These are phyloP conservation scores for Pyrenopolyporus hunteri DNA, from an alignment of 495 filamentous ascomycete genomes.

Conservation along the genomic window DNA sequence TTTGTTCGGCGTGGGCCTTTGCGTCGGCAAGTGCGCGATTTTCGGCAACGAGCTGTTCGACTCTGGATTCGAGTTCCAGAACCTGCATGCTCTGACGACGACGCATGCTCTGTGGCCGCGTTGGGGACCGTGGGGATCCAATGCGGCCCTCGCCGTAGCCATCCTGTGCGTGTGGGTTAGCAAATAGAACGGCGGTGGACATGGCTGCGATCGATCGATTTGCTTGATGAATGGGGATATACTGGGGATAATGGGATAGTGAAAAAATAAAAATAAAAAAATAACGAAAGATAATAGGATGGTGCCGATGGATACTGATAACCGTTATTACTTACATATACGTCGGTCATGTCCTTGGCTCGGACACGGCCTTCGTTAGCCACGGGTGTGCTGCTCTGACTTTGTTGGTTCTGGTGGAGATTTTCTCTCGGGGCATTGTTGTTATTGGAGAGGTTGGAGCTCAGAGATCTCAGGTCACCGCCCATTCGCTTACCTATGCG, in stretches of 20 bases:
- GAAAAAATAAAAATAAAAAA: background rate
- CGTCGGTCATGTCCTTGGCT: conserved; percentile 85
- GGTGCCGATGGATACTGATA: background rate
- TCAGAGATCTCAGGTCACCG: conserved; percentile 79
- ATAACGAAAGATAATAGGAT: background rate
- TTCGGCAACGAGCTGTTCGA: conserved; percentile 82
- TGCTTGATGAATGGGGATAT: background rate
- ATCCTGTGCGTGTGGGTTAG: conserved; percentile 64
- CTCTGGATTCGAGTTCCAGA: conserved; percentile 73
- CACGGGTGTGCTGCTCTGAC: conserved; percentile 66
- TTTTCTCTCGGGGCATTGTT: conserved; percentile 36
- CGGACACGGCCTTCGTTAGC: conserved; percentile 87
- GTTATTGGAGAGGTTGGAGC: conserved; percentile 52
- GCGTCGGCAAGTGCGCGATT: conserved; percentile 78
- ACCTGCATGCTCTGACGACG: conserved; percentile 97
- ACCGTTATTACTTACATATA: conserved; percentile 74
- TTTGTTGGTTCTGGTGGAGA: conserved; percentile 59
- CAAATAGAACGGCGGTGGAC: conserved; percentile 19
- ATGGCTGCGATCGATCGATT: conserved; percentile 1
- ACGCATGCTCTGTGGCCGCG: conserved; percentile 92
- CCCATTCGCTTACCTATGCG: conserved; percentile 75
- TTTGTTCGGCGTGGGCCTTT: conserved; percentile 67
- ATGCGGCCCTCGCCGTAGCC: conserved; percentile 91
- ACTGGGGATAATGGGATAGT: background rate
- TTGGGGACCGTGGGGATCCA: conserved; percentile 87